A percentile compares a stretch with the other conserved stretches of the same genome.
Evolutionary conservation across 1,284 basidiomycete genomes (phyloP).

Genomic region (Puccinia hordei): DNA sequence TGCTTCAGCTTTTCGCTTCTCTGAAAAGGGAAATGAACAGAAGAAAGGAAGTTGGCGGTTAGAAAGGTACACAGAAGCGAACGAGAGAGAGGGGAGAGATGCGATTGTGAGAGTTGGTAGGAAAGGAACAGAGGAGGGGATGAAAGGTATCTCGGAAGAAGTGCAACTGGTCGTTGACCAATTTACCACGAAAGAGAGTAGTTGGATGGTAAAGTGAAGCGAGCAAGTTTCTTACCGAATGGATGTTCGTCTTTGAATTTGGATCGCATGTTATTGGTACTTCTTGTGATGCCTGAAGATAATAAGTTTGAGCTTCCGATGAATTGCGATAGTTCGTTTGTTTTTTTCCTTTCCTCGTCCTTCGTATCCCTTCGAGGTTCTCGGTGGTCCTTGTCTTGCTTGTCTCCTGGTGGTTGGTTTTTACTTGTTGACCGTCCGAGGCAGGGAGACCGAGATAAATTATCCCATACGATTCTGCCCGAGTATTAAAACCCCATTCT

Average conservation of each 20-base stretch:
- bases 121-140: background rate
- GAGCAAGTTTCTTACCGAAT: conserved; percentile 62
- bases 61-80: conserved; percentile 4
- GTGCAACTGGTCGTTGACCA: too few relatives aligned
- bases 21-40: background rate
- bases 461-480: too few relatives aligned
- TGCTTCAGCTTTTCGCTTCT: conserved; percentile 50
- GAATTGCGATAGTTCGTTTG: too few relatives aligned
- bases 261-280: conserved; percentile 68
- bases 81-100: background rate
- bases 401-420: too few relatives aligned
- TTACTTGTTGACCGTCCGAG: too few relatives aligned
- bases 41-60: background rate
- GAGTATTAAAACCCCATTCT: too few relatives aligned
- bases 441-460: too few relatives aligned
- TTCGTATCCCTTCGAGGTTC: too few relatives aligned
- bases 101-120: background rate
- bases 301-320: too few relatives aligned
- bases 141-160: background rate
- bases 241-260: conserved; percentile 99
- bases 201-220: too few relatives aligned
- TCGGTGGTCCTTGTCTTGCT: too few relatives aligned
- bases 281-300: background rate
- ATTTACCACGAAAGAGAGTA: background rate
- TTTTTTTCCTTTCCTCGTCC: too few relatives aligned